Base-by-base conservation (phyloP, 805 yeast species). In the Yamadazyma ubonensis region DNA sequence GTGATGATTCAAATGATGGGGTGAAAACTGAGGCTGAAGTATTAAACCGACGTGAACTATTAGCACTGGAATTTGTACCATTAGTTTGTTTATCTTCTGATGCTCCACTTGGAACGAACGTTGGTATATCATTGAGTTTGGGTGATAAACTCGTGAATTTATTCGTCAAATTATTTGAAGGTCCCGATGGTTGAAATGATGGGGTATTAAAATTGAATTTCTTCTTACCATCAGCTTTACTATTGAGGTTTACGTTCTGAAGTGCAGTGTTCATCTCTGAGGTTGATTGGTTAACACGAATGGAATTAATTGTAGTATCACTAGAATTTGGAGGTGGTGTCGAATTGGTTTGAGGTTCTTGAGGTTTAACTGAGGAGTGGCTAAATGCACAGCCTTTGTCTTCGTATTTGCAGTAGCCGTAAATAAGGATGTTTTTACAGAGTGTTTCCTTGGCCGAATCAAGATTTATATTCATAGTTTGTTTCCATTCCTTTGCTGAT, bases 321-420 rank as follows among this genome's bases (percentile, higher is more conserved):
- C 15, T 23, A 4, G 36, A 17, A n/a, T 23, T 32, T 12, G 23
- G 4, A 29, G 33, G n/a, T 6, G 15, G 30, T 15, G 30, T 27
- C 14, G 30, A 27, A 15, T 12, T 6, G 15, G 26, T 10, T n/a
- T 32, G 26, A 20, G 35, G 11, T 11, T 25, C 30, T 21, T 23
- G 42, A 28, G 38, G 31, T 9, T 27, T 38, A 26, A 19, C n/a
- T 26, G 19, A 12, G 14, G 38, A 16, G 58, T 86, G 95, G 36
- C 78, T 79, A 56, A 86, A 88, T 2, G 82, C 83, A 57, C 96
- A 88, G 8, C 96, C 96, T 53, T 86, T 87, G 50, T 84, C 83
- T 52, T 86, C 89, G 63, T 76, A 87, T 58, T 86, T 86, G 68
- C 96, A 88, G 53, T 75, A 86, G 3, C 96, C 96, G 65, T 87